Base-by-base conservation (phyloP, 495 filamentous ascomycete genomes). In the Hypomontagnella monticulosa region DNA sequence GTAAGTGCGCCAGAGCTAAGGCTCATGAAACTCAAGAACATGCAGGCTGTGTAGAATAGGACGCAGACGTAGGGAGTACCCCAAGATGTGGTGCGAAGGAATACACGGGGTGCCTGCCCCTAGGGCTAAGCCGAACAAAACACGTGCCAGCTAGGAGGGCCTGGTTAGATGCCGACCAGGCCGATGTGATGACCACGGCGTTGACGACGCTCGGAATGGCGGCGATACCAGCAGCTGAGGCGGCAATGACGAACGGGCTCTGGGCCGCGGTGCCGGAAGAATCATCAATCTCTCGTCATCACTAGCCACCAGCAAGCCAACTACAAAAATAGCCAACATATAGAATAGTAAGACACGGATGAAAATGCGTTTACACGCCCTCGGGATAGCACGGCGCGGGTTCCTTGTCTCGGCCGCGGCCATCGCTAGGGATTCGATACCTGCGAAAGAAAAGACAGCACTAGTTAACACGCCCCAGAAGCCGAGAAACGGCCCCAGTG, bases 161-260 rank as follows among this genome's bases (percentile, higher is more conserved):
- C 46, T 88, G 87, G 63, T 91, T 91, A 12, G 85, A 85, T 3
- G 89, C 86, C 14, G 85, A 87, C 79, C 90, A 89, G 1, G 89
- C 90, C 3, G 88, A 91, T 8, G 89, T 85, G 38, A 91, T 81
- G 49, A 93, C 91, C 4, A 88, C 78, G 1, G 86, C 83, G 33
- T 90, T 92, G 55, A 89, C 88, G 20, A 90, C 79, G 2, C 77
- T 82, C n/a, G 85, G 82, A 12, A 92, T 80, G 6, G 80, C 83
- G 0, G 78, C 79, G 42, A 91, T 87, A 38, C 88, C 88, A 0
- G 89, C 90, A 10, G 83, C 76, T n/a, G 79, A 75, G 23, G 90
- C 86, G 0, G 90, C 88, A 41, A 93, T 82, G 0, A 91, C 90
- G 61, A 92, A 90, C 4, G 90, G 90, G n/a, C 82, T 90, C 46